Base-by-base conservation (phyloP, 2,329 filamentous ascomycete species). In the Alternaria brassicicola region DNA sequence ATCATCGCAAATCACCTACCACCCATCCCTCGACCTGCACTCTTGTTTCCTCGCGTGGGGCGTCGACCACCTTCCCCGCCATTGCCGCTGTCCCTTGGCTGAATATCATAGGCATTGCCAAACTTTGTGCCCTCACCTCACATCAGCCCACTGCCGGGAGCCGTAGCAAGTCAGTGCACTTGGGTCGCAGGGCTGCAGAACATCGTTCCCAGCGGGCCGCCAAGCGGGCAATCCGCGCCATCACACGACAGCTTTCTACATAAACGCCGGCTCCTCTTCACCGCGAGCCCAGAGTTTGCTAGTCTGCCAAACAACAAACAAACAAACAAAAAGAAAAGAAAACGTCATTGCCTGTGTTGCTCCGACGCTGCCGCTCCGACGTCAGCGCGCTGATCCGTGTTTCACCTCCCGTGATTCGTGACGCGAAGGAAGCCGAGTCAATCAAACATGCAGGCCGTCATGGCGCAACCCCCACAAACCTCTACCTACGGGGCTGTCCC, bases 81-180 rank as follows among this genome's bases (percentile, higher is more conserved):
- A 31, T 35, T 50, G 48, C 46, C 17, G 43, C 39, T 26, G 31
- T 33, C 31, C 36, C 50, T 57, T 35, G 47, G 36, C 49, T 10
- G 28, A 26, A 57, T 36, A 54, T 35, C 49, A 59, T 62, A 65
- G 58, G 65, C 68, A 65, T 62, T 59, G 51, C 61, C 51, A 59
- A 61, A 63, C 62, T 52, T 39, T 50, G 30, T 38, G 38, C 26
- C 36, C 36, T n/a, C 28, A 13, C 45, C 21, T 45, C 31, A 55
- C 62, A 59, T 69, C 69, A 69, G 62, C 56, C 66, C 65, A 67
- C 63, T 56, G 58, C 67, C 69, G 68, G 60, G 71, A 74, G 65
- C 69, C 61, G 70, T 59, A 60, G 62, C 52, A 60, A 59, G 57
- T 42, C 57, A 54, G 58, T 62, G 66, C 63, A 63, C 48, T 39